Base-by-base conservation (phyloP, 2,329 filamentous ascomycete species). In the Fusarium sp. region DNA sequence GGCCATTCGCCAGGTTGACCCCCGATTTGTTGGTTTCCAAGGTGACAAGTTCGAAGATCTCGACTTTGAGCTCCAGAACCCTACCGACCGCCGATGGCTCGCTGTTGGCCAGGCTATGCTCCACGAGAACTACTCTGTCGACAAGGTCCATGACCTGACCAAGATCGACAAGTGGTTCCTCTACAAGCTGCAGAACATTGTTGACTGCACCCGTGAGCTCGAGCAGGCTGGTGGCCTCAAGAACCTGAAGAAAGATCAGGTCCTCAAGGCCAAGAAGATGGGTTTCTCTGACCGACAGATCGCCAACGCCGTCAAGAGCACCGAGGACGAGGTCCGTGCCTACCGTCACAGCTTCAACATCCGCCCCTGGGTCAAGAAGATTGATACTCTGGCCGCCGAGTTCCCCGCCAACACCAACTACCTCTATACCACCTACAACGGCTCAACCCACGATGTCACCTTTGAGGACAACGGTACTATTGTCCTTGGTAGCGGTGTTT, bases 121-220 rank as follows among this genome's bases (percentile, higher is more conserved):
- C 72, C 94, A 98, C 85, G 94, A 98, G 83, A 92, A 92, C 81
- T 99, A 99, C 86, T 90, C 93, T 3, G 94, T 98, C 46, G 95
- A 99, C 71, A 90, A 88, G 80, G 87, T 99, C 17, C 94, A 98
- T 78, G 94, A 98, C 8, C 85, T 99, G 74, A 97, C 92, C 83
- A 98, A 97, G 87, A 99, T 99, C 76, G 96, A 98, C 85, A 97
- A 97, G 83, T 98, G 96, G 96, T 99, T 99, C 87, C 84, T 99
- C 75, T 90, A 98, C 90, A 98, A 99, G 88, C 90, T 99, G 52
- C 91, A 97, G 84, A 98, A 98, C 85, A 93, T 99, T 76, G 96
- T 97, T 53, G 89, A 98, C 81, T 95, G 92, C 84, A 93, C 92
- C 63, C 90, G 89, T 72, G 93, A 97, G 79, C 89, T 99, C 67